phyloP scores from a whole-genome alignment of 2,329 filamentous ascomycete genomes.

The Rutstroemia sp. region DNA sequence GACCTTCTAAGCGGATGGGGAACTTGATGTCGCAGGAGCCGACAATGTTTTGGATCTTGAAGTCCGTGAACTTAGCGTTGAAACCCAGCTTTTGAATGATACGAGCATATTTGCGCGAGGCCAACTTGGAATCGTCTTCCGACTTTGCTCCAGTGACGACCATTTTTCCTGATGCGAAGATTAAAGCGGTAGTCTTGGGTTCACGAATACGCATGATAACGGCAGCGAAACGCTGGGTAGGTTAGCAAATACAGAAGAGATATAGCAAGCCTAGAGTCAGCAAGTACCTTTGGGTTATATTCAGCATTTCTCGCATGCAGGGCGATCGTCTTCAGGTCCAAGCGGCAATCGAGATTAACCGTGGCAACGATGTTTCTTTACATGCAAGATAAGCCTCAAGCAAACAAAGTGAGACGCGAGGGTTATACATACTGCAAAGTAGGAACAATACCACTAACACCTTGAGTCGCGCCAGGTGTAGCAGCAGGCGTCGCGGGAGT shows the following conservation, averaged over 20 bases:
- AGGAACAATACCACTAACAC: conserved; percentile 83
- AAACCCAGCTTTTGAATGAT: conserved; percentile 99
- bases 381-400: conserved; percentile 45
- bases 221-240: conserved; percentile 82
- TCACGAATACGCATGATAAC: conserved; percentile 99
- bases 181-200: conserved; percentile 94
- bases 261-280: conserved; percentile 38
- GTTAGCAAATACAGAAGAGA: conserved; percentile 32
- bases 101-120: conserved; percentile 93
- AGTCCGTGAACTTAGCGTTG: conserved; percentile 98
- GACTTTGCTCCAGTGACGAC: conserved; percentile 97
- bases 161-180: conserved; percentile 99
- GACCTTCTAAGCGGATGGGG: conserved; percentile 90
- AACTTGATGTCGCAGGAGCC: conserved; percentile 99
- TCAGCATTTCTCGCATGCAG: conserved; percentile 96
- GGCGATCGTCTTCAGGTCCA: conserved; percentile 98
- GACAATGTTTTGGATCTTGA: conserved; percentile 99
- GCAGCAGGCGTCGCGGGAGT: conserved; percentile 86
- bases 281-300: conserved; percentile 91
- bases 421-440: conserved; percentile 89
- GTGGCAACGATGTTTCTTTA: conserved; percentile 97
- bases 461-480: conserved; percentile 73
- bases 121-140: conserved; percentile 95
- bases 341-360: conserved; percentile 93
- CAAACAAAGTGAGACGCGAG: conserved; percentile 29